Evolutionary conservation across 495 filamentous ascomycete genomes (phyloP).

Genomic region (Usnea hakonensis): DNA sequence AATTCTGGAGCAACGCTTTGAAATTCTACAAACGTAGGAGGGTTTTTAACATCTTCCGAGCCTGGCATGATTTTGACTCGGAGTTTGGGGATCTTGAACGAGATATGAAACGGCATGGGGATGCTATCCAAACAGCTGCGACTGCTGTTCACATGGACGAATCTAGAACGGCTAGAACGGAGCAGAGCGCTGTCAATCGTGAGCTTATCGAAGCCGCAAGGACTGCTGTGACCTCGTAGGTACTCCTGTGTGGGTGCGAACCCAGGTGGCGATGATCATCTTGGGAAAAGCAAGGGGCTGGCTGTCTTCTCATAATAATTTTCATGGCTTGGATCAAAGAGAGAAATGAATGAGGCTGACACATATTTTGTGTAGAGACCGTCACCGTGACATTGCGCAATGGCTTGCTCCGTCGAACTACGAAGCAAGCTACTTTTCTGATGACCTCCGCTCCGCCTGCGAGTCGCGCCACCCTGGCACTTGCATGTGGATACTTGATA

Average conservation of each 20-base stretch:
- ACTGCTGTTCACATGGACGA: background rate
- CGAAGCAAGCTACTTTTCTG: background rate
- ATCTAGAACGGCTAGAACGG: background rate
- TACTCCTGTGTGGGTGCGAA: background rate
- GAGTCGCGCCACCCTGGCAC: background rate
- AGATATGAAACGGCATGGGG: background rate
- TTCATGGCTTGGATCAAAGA: background rate
- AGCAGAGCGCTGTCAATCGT: background rate
- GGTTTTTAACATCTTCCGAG: background rate
- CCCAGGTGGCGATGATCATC: background rate
- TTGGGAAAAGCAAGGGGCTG: background rate
- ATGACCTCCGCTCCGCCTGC: background rate
- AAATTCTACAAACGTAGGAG: background rate
- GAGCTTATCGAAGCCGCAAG: background rate
- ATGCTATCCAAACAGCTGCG: background rate
- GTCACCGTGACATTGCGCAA: background rate
- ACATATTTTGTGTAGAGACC: background rate
- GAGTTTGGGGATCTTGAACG: slow-evolving; percentile 3
- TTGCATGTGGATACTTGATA: background rate
- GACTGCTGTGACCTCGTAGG: background rate
- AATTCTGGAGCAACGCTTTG: background rate
- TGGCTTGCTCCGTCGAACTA: background rate
- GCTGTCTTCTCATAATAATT: background rate
- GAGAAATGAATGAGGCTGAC: background rate
- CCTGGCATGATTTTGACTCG: slow-evolving; percentile 5